These are phyloP conservation scores for Lentinus brumalis DNA, from an alignment of 768 basidiomycete genomes.

Conservation along the genomic window DNA sequence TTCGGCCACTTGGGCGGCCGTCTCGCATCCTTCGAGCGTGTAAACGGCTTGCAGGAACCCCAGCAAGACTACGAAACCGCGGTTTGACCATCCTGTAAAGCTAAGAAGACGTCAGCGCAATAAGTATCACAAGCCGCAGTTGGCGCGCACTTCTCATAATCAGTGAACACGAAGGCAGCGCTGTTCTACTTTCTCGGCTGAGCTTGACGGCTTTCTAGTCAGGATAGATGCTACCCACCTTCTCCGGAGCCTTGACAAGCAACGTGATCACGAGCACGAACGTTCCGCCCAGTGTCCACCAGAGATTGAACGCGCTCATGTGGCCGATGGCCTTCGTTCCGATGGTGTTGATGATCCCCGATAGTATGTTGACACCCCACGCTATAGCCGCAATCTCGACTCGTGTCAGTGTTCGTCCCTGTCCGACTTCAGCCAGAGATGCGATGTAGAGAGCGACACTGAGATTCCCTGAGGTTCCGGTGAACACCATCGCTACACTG, in stretches of 20 bases:
- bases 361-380: conserved; percentile 58
- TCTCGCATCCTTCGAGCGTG: conserved; percentile 63
- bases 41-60: conserved; percentile 64
- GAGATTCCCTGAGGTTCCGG: conserved; percentile 59
- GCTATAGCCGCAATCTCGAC: conserved; percentile 55
- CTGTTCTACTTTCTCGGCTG: conserved; percentile 43
- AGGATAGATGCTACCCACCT: conserved; percentile 34
- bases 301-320: conserved; percentile 57
- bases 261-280: conserved; percentile 57
- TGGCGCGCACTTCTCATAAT: conserved; percentile 50
- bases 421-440: conserved; percentile 52
- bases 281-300: conserved; percentile 65
- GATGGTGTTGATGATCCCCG: conserved; percentile 55
- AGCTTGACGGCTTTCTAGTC: background rate
- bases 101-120: conserved; percentile 28
- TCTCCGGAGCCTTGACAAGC: conserved; percentile 56
- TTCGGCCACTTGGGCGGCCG: conserved; percentile 65
- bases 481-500: conserved; percentile 61
- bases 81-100: conserved; percentile 56
- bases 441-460: conserved; percentile 59
- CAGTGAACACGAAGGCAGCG: conserved; percentile 55
- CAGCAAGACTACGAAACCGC: conserved; percentile 57
- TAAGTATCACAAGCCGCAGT: background rate
- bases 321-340: conserved; percentile 59
- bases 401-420: conserved; percentile 44